Conservation (phyloP, 495 filamentous ascomycete species). For the Hyaloscypha finlandica region DNA sequence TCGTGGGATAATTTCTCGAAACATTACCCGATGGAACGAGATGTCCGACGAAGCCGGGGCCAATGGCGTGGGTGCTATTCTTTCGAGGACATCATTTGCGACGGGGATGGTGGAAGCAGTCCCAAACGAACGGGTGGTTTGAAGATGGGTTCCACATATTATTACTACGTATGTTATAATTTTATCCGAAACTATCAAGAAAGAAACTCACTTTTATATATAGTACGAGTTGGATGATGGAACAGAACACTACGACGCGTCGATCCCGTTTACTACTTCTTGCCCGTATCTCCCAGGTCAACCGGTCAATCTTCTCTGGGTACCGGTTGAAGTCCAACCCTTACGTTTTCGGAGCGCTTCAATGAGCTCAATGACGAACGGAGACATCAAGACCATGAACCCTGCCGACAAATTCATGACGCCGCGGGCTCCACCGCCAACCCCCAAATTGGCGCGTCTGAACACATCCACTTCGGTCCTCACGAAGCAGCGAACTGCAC, state of each 20-base stretch:
- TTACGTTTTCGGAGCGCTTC: constrained; percentile 52
- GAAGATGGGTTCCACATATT: constrained; percentile 91
- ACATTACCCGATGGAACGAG: constrained; percentile 76
- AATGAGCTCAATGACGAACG: constrained; percentile 47
- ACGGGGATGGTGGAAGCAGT: constrained; percentile 61
- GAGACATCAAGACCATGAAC: constrained; percentile 71
- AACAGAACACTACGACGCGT: constrained; percentile 69
- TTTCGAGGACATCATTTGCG: constrained; percentile 81
- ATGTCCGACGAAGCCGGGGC: constrained; percentile 65
- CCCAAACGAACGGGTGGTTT: constrained; percentile 73
- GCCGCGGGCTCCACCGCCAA: constrained; percentile 57
- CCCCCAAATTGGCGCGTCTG: constrained; percentile 45
- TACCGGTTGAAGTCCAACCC: constrained; percentile 68
- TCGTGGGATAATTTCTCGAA: constrained; percentile 92
- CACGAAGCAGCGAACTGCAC: constrained; percentile 47
- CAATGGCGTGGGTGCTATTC: constrained; percentile 85
- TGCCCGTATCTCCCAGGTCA: constrained; percentile 89
- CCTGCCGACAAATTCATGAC: constrained; percentile 74
- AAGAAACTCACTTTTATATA: constrained; percentile 18
- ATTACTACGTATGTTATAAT: constrained; percentile 76
- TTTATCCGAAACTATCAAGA: constrained; percentile 31
- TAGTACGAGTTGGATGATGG: constrained; percentile 81
- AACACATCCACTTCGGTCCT: constrained; percentile 58
- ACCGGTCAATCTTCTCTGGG: constrained; percentile 75
- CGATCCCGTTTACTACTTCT: constrained; percentile 68